Percentiles rank a stretch among this genome's conserved stretches.
These are phyloP conservation scores for Gymnopus androsaceus DNA, from an alignment of 1,284 basidiomycete genomes.

Conservation along the genomic window DNA sequence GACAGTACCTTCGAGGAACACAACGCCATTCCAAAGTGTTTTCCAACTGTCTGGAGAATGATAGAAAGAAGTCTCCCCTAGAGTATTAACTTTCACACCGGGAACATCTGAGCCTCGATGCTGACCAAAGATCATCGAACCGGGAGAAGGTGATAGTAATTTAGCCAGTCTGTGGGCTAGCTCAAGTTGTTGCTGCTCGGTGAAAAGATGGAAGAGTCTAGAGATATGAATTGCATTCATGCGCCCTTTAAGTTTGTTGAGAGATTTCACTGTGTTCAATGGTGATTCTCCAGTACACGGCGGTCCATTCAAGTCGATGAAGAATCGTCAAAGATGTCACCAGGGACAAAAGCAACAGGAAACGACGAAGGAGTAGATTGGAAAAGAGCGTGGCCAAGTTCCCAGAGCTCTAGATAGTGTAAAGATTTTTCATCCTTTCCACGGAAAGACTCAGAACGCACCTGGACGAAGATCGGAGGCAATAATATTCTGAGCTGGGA, in stretches of 20 bases:
- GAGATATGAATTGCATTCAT: constrained; percentile 46
- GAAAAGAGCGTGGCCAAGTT: constrained; percentile 23
- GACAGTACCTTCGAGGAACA: constrained; percentile 34
- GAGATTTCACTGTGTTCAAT: constrained; percentile 29
- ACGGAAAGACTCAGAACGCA: constrained; percentile 12
- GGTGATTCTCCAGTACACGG: constrained; percentile 27
- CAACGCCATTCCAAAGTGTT: constrained; percentile 34
- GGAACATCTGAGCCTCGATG: constrained; percentile 22
- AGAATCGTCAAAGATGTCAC: constrained; percentile 36
- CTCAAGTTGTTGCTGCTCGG: constrained; percentile 40
- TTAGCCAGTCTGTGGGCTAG: constrained; percentile 41
- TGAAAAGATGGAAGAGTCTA: constrained; percentile 53
- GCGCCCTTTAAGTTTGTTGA: constrained; percentile 45
- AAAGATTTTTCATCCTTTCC: neutral
- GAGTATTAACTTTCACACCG: constrained; percentile 21
- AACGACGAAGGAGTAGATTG: constrained; percentile 29
- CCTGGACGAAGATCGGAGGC: constrained; percentile 36
- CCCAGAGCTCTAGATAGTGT: constrained; percentile 24
- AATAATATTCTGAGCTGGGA: constrained; percentile 32
- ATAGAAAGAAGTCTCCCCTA: constrained; percentile 16
- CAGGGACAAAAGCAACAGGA: constrained; percentile 38
- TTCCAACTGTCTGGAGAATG: constrained; percentile 32
- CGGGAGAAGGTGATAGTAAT: constrained; percentile 33
- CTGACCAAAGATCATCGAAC: constrained; percentile 34
- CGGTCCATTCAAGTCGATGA: constrained; percentile 29